Evolutionary conservation across 1,284 basidiomycete genomes (phyloP).

Genomic region (Marasmius oreades): DNA sequence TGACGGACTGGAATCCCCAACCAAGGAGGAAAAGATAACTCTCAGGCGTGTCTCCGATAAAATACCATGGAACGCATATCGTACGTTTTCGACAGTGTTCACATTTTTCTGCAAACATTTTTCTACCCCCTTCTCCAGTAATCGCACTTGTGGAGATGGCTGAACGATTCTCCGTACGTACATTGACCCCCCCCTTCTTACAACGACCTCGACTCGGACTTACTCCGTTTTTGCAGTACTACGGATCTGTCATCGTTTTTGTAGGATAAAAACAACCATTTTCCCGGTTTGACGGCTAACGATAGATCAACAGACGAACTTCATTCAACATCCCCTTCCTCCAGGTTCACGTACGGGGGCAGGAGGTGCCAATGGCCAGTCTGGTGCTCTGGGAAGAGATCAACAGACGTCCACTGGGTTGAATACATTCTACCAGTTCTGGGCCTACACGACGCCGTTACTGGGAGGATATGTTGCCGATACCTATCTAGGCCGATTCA

Average conservation of each 20-base stretch:
- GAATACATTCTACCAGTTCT: slow-evolving; percentile 10
- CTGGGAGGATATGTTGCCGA: slow-evolving; percentile 2
- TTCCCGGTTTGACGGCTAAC: background rate
- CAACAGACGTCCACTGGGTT: slow-evolving; percentile 63
- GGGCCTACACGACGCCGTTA: background rate
- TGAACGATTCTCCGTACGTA: slow-evolving; percentile 10
- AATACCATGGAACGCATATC: slow-evolving; percentile 37
- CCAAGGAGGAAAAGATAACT: slow-evolving; percentile 45
- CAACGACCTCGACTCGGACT: too few species aligned
- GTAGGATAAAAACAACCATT: slow-evolving; percentile 34
- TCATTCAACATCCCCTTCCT: slow-evolving; percentile 69
- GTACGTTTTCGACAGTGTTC: slow-evolving; percentile 1
- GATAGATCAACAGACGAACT: slow-evolving; percentile 52
- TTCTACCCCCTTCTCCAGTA: background rate
- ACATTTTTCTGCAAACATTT: background rate
- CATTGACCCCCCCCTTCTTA: too few species aligned
- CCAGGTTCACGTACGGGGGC: slow-evolving; percentile 66
- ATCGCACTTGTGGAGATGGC: slow-evolving; percentile 10
- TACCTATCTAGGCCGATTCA: slow-evolving; percentile 7
- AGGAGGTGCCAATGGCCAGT: slow-evolving; percentile 44
- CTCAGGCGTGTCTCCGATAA: slow-evolving; percentile 46
- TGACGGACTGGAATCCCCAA: slow-evolving; percentile 46
- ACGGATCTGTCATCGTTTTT: slow-evolving; percentile 66
- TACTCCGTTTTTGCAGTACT: slow-evolving; percentile 31
- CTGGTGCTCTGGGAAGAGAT: slow-evolving; percentile 69